Evolutionary conservation across 1,139 yeast species (phyloP).

Genomic region (Hemisphaericaspora lyxosophila): DNA sequence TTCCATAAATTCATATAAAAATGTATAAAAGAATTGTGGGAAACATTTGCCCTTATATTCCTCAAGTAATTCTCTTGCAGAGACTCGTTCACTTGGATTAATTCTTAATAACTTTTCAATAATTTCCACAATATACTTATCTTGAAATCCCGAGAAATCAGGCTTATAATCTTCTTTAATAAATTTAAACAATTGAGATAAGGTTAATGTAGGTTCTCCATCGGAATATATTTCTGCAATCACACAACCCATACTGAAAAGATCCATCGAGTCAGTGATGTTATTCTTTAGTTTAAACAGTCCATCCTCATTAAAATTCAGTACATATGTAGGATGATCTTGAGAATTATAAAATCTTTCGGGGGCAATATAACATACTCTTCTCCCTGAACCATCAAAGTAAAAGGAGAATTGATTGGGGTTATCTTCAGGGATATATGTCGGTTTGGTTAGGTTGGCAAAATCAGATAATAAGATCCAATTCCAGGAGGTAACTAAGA

Average conservation of each 20-base stretch:
- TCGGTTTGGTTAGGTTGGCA: constrained; percentile 76
- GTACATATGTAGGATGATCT: constrained; percentile 16
- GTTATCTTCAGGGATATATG: constrained; percentile 84
- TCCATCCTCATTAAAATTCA: constrained; percentile 30
- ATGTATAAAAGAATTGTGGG: constrained; percentile 71
- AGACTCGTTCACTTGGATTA: constrained; percentile 59
- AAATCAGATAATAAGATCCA: constrained; percentile 85
- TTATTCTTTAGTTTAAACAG: constrained; percentile 21
- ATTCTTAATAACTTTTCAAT: constrained; percentile 61
- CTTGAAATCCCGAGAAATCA: constrained; percentile 53
- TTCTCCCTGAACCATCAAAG: constrained; percentile 84
- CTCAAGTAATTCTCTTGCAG: constrained; percentile 54
- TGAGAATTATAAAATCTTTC: constrained; percentile 66
- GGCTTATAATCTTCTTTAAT: constrained; percentile 69
- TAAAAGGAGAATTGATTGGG: constrained; percentile 93
- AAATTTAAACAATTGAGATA: constrained; percentile 84
- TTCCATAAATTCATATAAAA: constrained; percentile 66
- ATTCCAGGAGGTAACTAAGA: constrained; percentile 84
- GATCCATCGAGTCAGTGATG: constrained; percentile 74
- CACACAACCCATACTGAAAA: constrained; percentile 89
- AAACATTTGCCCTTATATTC: constrained; percentile 53
- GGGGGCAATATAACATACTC: constrained; percentile 92
- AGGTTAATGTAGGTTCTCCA: constrained; percentile 81
- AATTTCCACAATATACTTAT: constrained; percentile 50
- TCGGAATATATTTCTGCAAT: constrained; percentile 87